phyloP scores from a whole-genome alignment of 2,329 filamentous ascomycete genomes.

The Calonectria crousiana region DNA sequence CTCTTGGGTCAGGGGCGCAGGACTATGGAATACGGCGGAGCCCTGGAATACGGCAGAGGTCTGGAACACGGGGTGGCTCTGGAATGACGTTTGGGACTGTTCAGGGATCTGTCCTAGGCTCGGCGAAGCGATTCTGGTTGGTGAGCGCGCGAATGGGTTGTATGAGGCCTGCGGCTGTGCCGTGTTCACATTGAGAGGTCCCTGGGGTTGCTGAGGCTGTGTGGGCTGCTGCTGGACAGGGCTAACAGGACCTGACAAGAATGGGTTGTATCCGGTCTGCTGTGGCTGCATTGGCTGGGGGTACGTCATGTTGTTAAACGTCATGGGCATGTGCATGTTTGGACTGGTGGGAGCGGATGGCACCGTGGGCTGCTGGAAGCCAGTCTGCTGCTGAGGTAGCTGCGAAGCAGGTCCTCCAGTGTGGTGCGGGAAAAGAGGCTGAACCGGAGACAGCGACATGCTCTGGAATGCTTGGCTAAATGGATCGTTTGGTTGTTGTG shows the following conservation, averaged over 20 bases:
- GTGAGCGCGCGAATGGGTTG: slow-evolving; percentile 65
- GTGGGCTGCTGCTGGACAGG: slow-evolving; percentile 47
- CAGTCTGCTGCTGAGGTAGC: slow-evolving; percentile 52
- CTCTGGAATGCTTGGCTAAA: slow-evolving; percentile 81
- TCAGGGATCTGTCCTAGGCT: slow-evolving; percentile 65
- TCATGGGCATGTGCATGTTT: slow-evolving; percentile 54
- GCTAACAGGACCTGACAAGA: slow-evolving; percentile 56
- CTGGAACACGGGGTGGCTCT: slow-evolving; percentile 47
- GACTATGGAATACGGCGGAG: slow-evolving; percentile 50
- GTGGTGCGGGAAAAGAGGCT: slow-evolving; percentile 79
- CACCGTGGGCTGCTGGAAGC: slow-evolving; percentile 59
- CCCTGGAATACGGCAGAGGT: slow-evolving; percentile 49
- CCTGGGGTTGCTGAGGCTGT: slow-evolving; percentile 50
- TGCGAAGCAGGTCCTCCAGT: slow-evolving; percentile 72
- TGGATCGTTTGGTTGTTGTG: slow-evolving; percentile 48
- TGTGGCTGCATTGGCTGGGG: slow-evolving; percentile 54
- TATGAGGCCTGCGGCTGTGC: slow-evolving; percentile 50
- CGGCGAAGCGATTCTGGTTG: slow-evolving; percentile 63
- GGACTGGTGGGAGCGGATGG: slow-evolving; percentile 57
- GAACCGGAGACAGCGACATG: slow-evolving; percentile 73
- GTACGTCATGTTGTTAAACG: slow-evolving; percentile 60
- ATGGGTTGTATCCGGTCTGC: slow-evolving; percentile 64
- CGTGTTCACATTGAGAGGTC: slow-evolving; percentile 55
- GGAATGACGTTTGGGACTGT: slow-evolving; percentile 60
- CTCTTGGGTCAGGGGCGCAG: slow-evolving; percentile 39